Evolutionary conservation across 179 eudicot genomes (phyloP).

Genomic region (Heliamphora pulchella): DNA sequence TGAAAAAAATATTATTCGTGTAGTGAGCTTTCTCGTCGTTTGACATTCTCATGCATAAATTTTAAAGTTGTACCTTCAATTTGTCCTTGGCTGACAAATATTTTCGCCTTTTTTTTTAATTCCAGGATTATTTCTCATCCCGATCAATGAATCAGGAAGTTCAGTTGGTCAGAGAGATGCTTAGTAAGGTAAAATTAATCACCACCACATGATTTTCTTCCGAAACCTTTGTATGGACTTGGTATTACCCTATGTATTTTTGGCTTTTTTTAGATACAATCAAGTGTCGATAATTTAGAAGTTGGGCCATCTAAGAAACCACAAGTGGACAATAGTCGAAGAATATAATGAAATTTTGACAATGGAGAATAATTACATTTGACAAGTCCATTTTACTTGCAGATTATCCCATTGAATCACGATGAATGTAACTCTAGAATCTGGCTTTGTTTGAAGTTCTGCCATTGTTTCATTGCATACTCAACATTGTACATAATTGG

Average conservation of each 20-base stretch:
- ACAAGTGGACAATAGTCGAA: constrained; percentile 64
- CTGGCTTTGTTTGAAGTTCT: background rate
- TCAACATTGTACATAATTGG: background rate
- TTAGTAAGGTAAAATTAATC: constrained; percentile 45
- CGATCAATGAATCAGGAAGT: constrained; percentile 81
- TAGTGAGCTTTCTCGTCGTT: background rate
- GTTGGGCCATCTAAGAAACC: constrained; percentile 57
- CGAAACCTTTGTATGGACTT: background rate
- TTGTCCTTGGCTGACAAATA: background rate
- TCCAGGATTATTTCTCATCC: constrained; percentile 69
- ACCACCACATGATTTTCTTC: background rate
- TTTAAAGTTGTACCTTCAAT: too few species aligned
- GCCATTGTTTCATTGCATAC: background rate
- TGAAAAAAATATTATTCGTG: too few species aligned
- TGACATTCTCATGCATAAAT: background rate
- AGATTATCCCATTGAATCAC: background rate
- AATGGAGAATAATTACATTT: background rate
- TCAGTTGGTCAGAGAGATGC: constrained; percentile 59
- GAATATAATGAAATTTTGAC: constrained; percentile 38
- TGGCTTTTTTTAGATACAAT: constrained; percentile 44
- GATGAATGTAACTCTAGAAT: background rate
- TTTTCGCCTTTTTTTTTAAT: constrained; percentile 5
- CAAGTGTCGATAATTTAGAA: constrained; percentile 39
- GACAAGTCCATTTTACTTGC: background rate
- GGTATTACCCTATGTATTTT: background rate